phyloP scores from a whole-genome alignment of 148 eudicot species.

The Gaultheria prostrata region DNA sequence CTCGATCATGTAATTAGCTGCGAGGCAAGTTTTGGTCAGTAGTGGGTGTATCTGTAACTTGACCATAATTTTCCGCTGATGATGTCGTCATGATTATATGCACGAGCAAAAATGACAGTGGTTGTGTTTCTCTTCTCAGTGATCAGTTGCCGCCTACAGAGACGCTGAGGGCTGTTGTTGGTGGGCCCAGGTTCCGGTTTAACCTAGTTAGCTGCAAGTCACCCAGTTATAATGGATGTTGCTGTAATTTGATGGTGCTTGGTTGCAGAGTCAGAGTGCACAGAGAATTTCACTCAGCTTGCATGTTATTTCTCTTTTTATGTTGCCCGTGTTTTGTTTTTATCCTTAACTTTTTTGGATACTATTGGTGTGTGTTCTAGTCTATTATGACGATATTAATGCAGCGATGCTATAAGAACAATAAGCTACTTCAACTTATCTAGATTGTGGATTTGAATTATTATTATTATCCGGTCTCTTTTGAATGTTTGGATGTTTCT shows the following conservation, averaged over 20 bases:
- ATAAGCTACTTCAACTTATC: background rate
- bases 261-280: background rate
- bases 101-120: background rate
- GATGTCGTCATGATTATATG: background rate
- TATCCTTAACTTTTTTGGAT: background rate
- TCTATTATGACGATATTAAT: background rate
- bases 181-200: background rate
- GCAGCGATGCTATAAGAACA: background rate
- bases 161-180: background rate
- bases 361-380: background rate
- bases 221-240: background rate
- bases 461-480: background rate
- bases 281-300: background rate
- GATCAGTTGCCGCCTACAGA: background rate
- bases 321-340: background rate
- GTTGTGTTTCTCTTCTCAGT: constrained; percentile 12
- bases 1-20: background rate
- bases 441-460: background rate
- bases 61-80: background rate
- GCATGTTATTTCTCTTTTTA: background rate
- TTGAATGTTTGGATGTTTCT: background rate
- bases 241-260: background rate
- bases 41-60: background rate
- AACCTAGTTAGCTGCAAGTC: background rate
- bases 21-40: background rate